A percentile compares a stretch with the other conserved stretches of the same genome.
Evolutionary conservation across 106 monocot genomes (phyloP).

Genomic region (Dioscorea zingiberensis): DNA sequence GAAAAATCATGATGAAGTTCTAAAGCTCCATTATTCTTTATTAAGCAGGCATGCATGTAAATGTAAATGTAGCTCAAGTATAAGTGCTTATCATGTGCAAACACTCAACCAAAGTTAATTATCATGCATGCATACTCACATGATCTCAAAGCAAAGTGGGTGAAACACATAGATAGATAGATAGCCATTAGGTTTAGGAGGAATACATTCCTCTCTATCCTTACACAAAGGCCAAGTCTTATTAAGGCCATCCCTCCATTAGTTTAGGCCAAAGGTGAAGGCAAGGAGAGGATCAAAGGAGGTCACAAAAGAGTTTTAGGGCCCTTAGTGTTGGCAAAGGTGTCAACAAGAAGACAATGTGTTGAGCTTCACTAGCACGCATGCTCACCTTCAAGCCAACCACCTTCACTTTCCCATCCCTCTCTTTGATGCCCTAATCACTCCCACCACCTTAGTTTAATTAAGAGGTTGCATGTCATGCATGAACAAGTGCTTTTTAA

Average conservation of each 20-base stretch:
- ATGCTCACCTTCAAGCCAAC: conserved; percentile 19
- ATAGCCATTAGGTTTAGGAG: not conserved
- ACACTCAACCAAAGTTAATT: no score
- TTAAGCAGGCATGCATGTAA: no score
- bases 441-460: not conserved
- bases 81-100: no score
- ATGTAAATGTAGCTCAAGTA: no score
- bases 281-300: not conserved
- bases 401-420: conserved; percentile 2
- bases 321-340: conserved; percentile 13
- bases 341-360: conserved; percentile 12
- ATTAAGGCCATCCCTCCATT: not conserved
- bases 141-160: no score
- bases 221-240: not conserved
- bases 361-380: conserved; percentile 12
- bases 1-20: no score
- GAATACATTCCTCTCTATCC: conserved; percentile 1
- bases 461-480: not conserved
- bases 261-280: conserved; percentile 1
- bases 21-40: no score
- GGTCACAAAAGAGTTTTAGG: not conserved
- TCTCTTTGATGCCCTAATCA: conserved; percentile 6
- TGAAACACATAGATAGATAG: no score
- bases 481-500: no score
- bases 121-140: no score